These are phyloP conservation scores for Hyaloscypha bicolor DNA, from an alignment of 495 filamentous ascomycete species.

Conservation along the genomic window DNA sequence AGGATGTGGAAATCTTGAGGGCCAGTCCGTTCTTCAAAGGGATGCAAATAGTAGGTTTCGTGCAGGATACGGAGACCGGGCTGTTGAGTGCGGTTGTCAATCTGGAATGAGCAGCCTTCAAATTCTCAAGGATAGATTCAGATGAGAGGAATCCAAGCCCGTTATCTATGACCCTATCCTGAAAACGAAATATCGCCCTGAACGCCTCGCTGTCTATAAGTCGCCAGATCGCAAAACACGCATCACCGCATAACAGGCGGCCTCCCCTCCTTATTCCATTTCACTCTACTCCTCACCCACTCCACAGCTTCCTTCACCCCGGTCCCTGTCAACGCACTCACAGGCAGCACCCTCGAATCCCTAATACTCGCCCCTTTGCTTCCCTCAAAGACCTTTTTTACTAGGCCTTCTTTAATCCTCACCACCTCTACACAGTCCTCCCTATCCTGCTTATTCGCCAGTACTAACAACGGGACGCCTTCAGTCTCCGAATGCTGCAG, in stretches of 20 bases:
- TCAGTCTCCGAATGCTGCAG: conserved; percentile 82
- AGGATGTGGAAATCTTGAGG: conserved; percentile 28
- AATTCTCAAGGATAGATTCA: background rate
- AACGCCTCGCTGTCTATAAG: conserved; percentile 31
- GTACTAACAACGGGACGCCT: conserved; percentile 86
- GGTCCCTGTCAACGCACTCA: conserved; percentile 86
- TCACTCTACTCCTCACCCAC: conserved; percentile 87
- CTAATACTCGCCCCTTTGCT: conserved; percentile 81
- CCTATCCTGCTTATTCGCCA: conserved; percentile 97
- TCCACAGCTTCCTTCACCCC: conserved; percentile 95
- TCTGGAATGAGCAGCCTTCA: background rate
- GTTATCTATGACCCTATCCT: background rate
- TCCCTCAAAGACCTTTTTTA: conserved; percentile 92
- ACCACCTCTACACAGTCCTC: conserved; percentile 98
- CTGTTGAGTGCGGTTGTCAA: conserved; percentile 16
- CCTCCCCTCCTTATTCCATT: conserved; percentile 92
- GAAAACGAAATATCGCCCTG: background rate
- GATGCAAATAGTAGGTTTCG: conserved; percentile 29
- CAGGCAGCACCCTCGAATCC: conserved; percentile 88
- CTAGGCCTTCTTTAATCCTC: conserved; percentile 92
- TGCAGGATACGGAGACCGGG: conserved; percentile 31
- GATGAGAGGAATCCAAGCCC: background rate
- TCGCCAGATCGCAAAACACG: background rate
- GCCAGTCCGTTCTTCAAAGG: conserved; percentile 27
- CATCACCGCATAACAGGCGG: conserved; percentile 87